Percentiles rank a stretch among this genome's conserved stretches.
Conservation (phyloP, 805 yeast species). For the Candida lessepsii region DNA sequence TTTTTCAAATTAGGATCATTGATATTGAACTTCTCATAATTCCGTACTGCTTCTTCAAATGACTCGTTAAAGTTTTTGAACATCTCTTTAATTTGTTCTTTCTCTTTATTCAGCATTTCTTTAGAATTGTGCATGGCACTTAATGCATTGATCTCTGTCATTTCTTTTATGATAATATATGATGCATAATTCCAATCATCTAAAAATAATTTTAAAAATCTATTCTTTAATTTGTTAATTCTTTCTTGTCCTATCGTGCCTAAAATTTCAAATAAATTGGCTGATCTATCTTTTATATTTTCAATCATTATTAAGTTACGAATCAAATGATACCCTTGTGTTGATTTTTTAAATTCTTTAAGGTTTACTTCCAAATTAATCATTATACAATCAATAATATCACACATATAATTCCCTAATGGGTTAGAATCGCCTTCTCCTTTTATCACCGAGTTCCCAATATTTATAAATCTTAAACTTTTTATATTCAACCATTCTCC, state of each 20-base stretch:
- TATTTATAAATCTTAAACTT: slow-evolving; percentile 49
- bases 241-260: slow-evolving; percentile 63
- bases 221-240: slow-evolving; percentile 64
- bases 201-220: slow-evolving; percentile 70
- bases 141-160: slow-evolving; percentile 63
- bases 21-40: slow-evolving; percentile 62
- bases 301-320: slow-evolving; percentile 75
- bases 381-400: slow-evolving; percentile 72
- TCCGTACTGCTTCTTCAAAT: slow-evolving; percentile 72
- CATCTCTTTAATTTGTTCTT: slow-evolving; percentile 79
- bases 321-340: slow-evolving; percentile 68
- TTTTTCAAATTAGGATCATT: slow-evolving; percentile 65
- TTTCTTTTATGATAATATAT: slow-evolving; percentile 67
- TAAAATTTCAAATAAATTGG: slow-evolving; percentile 50
- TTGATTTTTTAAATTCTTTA: slow-evolving; percentile 42
- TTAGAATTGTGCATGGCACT: slow-evolving; percentile 28
- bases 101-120: slow-evolving; percentile 59
- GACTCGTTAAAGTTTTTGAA: slow-evolving; percentile 78
- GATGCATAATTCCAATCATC: slow-evolving; percentile 81
- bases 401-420: slow-evolving; percentile 68
- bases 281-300: slow-evolving; percentile 60
- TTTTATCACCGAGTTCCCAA: slow-evolving; percentile 49
- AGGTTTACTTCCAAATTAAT: slow-evolving; percentile 63
- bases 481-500: slow-evolving; percentile 69
- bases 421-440: slow-evolving; percentile 26